Evolutionary conservation across 352 stramenopile genomes (phyloP).

Genomic region (Globisporangium cylindrosporum): DNA sequence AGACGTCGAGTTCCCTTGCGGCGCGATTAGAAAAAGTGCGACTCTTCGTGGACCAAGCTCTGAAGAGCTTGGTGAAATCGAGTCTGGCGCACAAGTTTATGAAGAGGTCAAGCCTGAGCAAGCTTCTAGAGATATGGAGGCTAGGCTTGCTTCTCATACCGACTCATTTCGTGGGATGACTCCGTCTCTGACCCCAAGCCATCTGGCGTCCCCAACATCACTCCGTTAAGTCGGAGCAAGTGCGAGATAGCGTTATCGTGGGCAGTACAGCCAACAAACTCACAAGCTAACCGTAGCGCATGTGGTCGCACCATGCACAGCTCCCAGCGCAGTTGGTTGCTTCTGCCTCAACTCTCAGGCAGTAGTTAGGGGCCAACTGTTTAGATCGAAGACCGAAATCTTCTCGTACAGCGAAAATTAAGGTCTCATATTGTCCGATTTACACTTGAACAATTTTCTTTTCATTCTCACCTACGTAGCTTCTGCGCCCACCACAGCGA

Average conservation of each 20-base stretch:
- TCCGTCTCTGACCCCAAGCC: not conserved
- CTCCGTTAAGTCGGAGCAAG: not conserved
- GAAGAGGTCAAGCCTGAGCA: not conserved
- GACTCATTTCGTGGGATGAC: constrained; percentile 15
- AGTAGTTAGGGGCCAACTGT: not conserved
- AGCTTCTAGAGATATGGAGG: not conserved
- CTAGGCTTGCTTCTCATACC: not conserved
- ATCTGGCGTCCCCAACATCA: not conserved
- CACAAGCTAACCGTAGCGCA: not conserved
- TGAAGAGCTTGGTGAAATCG: not conserved
- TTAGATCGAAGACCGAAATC: not conserved
- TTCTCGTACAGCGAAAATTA: not conserved
- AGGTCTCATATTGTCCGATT: not conserved
- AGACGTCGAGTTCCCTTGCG: not conserved
- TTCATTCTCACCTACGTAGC: not conserved
- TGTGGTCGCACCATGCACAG: not conserved
- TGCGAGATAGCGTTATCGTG: not conserved
- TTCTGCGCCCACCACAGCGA: not conserved
- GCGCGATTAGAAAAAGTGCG: not conserved
- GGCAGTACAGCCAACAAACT: not conserved
- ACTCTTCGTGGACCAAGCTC: not conserved
- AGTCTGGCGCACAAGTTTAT: not conserved
- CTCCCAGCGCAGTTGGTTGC: not conserved
- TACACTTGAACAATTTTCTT: not conserved
- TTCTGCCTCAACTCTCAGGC: not conserved